Evolutionary conservation across 495 filamentous ascomycete genomes (phyloP), one percentile per base, ranked within the genome.

Genomic region (Amorphotheca resinae): DNA sequence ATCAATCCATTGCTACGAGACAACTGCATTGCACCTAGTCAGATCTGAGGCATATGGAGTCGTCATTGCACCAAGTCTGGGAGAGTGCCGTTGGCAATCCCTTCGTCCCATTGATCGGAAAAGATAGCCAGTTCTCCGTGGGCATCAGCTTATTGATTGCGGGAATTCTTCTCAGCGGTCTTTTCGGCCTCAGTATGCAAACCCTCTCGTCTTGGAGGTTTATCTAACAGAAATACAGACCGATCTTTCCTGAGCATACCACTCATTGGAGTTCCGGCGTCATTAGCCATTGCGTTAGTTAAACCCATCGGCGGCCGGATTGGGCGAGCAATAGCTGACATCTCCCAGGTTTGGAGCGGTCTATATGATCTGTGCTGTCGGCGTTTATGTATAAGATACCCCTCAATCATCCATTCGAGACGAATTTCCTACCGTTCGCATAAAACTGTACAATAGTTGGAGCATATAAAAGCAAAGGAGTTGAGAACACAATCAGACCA

Each of bases 351-450:
- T 95, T 60, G 91, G 93, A 49, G 83, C 89, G 34, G 87, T 96
- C 16, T 93, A 85, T 70, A 89, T 94, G 79, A 95, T 98, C 59
- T 98, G 91, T 64, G 91, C 87, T 17, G 91, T 87, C 59, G 91
- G 91, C 56, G 93, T 98, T 58, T 98, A 98, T 79, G 91, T 98
- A 64, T 98, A 78, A 59, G 65, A 65, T 63, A 64, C 64, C 67
- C 61, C 60, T 65, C 44, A 22, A 31, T 25, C 17, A n/a, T 20
- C 38, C 21, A 45, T 31, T 31, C 32, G 20, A 44, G 22, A 44
- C 49, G 33, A 38, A 43, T 56, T 43, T 53, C 39, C 26, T 45
- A 36, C 32, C 30, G 18, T n/a, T 41, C 42, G 35, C 41, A 50
- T 32, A 43, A 30, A 39, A 12, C 17, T 53, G 42, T 58, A 54